Base-by-base conservation (phyloP, 2,329 filamentous ascomycete genomes). In the Diplocarpon rosae region DNA sequence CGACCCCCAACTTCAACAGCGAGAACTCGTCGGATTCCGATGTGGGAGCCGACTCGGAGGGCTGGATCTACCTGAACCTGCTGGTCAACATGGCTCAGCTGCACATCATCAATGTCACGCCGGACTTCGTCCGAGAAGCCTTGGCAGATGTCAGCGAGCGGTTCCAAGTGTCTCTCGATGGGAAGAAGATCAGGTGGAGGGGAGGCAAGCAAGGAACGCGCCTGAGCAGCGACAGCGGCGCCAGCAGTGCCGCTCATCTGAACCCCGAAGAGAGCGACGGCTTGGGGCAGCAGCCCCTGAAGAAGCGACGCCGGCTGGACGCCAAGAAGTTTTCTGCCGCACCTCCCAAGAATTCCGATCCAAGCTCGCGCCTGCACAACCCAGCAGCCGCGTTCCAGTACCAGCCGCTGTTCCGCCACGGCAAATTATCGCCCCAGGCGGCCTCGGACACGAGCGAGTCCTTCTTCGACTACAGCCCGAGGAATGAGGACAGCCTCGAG, bases 11-110 rank as follows among this genome's bases (percentile, higher is more conserved):
- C 38, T 60, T 75, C 2, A 53, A 69, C 9, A 66, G 66, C 9
- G 64, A 67, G 2, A 65, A 67, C 13, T 66, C 65, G 14, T 56
- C 66, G 1, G 70, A 78, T 41, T 73, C 78, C 8, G 70, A 72
- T 11, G 73, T 78, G 10, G 70, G 73, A 12, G 71, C 78, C 0
- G 79, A 82, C 43, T 69, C 70, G 0, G 78, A 87, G 20, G 84
- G 84, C 4, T 92, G 85, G 85, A 78, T 90, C 0, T 90, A 89
- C 55, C 66, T 92, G 6, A 92, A 92, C 54, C 65, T 93, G 1
- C 69, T 93, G 1, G 80, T 81, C 59, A 88, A 83, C 57, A 74
- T 93, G 69, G 86, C 87, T 0, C 86, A 93, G 63, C 66, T 93
- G 14, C 86, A 93, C 56, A 90, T 88, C 0, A 72, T 92, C 53